These are phyloP conservation scores for Teunomyces atbi DNA, from an alignment of 805 yeast genomes.

Conservation along the genomic window DNA sequence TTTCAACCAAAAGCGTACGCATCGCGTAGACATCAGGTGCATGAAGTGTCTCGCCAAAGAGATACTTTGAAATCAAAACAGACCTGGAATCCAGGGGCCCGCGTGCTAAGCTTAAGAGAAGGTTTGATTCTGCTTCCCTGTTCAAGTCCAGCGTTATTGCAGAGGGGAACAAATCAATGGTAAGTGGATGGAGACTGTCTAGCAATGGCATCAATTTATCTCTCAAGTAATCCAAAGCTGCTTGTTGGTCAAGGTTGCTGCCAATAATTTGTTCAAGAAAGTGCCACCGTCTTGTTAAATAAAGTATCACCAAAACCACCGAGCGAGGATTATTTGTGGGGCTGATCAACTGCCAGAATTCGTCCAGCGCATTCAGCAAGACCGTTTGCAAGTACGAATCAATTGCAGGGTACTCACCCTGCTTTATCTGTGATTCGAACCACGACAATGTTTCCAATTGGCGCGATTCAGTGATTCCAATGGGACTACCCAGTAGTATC, in stretches of 20 bases:
- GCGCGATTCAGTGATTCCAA: conserved; percentile 4
- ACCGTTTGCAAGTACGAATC: conserved; percentile 13
- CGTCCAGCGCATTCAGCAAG: not conserved
- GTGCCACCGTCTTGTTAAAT: conserved; percentile 22
- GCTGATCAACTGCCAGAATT: conserved; percentile 5
- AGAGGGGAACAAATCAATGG: not conserved
- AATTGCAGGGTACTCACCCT: conserved; percentile 14
- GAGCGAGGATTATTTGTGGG: conserved; percentile 7
- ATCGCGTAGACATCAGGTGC: conserved; percentile 1
- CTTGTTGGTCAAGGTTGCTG: not conserved
- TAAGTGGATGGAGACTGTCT: conserved; percentile 15
- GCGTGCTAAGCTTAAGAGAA: not conserved
- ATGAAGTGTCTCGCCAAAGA: not conserved
- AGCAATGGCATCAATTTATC: conserved; percentile 27
- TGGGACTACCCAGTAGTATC: not conserved
- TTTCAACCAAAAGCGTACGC: conserved; percentile 9
- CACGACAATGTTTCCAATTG: conserved; percentile 14
- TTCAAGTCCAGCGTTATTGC: conserved; percentile 15
- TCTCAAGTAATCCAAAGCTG: conserved; percentile 18
- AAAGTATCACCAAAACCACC: conserved; percentile 16
- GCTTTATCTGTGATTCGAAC: conserved; percentile 15
- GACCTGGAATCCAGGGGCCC: not conserved
- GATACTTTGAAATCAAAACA: not conserved
- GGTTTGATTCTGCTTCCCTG: conserved; percentile 23
- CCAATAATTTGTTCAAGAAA: conserved; percentile 18